phyloP scores from a whole-genome alignment of 345 rosid species.

The Fremontodendron californicum region DNA sequence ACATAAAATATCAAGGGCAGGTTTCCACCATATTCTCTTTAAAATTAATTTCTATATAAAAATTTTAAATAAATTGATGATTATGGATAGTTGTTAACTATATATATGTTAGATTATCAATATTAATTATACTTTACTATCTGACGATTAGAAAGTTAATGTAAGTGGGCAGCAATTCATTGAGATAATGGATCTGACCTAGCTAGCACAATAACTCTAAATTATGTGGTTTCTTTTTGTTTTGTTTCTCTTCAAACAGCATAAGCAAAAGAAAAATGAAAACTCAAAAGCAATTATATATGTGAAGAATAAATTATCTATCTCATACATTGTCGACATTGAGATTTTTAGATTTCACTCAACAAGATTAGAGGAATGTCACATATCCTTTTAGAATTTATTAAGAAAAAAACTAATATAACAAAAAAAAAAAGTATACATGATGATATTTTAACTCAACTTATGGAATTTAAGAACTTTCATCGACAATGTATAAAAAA shows the following conservation, averaged over 20 bases:
- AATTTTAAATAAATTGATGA: not conserved
- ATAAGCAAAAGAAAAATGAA: not conserved
- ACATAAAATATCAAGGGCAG: not conserved
- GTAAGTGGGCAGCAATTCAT: not conserved
- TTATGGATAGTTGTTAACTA: not conserved
- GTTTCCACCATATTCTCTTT: not conserved
- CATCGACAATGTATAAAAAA: too few species aligned
- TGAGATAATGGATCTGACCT: conserved; percentile 8
- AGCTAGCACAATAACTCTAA: conserved; percentile 8
- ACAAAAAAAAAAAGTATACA: too few species aligned
- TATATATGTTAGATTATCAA: not conserved
- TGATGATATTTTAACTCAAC: too few species aligned
- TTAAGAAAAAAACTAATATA: too few species aligned
- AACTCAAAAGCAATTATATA: not conserved
- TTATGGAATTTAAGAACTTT: too few species aligned
- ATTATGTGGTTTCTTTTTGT: not conserved
- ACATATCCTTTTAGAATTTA: too few species aligned
- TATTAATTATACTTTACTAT: not conserved
- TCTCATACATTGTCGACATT: too few species aligned
- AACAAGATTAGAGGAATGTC: too few species aligned
- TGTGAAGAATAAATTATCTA: too few species aligned
- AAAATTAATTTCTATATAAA: not conserved
- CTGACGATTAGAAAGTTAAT: not conserved
- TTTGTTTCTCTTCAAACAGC: not conserved
- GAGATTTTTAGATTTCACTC: too few species aligned